These are phyloP conservation scores for Cryphonectria radicalis DNA, from an alignment of 2,329 filamentous ascomycete genomes.

Conservation along the genomic window DNA sequence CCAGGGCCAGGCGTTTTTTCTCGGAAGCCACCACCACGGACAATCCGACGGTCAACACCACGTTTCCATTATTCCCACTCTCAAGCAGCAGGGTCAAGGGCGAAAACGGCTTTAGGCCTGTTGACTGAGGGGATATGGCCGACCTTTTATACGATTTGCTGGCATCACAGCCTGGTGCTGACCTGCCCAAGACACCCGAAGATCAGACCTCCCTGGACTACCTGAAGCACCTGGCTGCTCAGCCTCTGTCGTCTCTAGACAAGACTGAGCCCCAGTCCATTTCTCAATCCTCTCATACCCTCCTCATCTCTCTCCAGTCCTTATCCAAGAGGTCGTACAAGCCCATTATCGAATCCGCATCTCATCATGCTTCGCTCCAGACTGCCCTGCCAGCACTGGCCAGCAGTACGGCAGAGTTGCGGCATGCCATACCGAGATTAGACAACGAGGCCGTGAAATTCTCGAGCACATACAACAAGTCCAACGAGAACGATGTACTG, in stretches of 20 bases:
- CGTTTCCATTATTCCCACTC: background rate
- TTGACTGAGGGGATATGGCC: conserved; percentile 53
- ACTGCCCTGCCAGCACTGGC: conserved; percentile 73
- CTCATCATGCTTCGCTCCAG: conserved; percentile 74
- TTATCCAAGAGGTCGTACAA: conserved; percentile 90
- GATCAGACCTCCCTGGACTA: conserved; percentile 69
- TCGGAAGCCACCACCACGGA: background rate
- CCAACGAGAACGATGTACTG: conserved; percentile 70
- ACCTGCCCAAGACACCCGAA: conserved; percentile 36
- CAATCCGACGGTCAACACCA: background rate
- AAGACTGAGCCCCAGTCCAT: conserved; percentile 78
- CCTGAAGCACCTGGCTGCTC: conserved; percentile 75
- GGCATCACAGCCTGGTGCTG: conserved; percentile 39
- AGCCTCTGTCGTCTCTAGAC: conserved; percentile 73
- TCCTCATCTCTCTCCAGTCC: conserved; percentile 80
- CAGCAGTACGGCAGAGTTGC: conserved; percentile 67
- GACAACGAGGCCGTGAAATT: conserved; percentile 81
- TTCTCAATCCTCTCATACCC: conserved; percentile 78
- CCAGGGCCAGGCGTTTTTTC: background rate
- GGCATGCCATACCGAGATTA: conserved; percentile 74
- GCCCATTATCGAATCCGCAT: conserved; percentile 78
- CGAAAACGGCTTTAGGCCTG: background rate
- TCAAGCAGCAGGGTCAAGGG: background rate
- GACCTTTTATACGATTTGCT: conserved; percentile 79
- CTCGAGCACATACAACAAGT: conserved; percentile 80